Evolutionary conservation across 139 green algal genomes (phyloP).

Genomic region (Coelastrella sp.): DNA sequence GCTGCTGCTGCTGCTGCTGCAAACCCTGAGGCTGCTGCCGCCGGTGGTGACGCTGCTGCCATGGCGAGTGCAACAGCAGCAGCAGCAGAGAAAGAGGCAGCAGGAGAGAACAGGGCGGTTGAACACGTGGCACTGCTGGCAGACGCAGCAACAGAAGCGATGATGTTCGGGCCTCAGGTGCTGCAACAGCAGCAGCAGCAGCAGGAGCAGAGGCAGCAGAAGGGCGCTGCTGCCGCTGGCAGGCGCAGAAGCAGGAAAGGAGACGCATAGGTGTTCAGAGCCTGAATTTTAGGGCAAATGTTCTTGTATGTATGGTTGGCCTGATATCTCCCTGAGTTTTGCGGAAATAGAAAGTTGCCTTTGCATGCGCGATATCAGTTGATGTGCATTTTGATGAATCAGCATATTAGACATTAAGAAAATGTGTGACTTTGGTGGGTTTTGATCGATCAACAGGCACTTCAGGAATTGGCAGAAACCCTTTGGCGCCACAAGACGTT

Average conservation of each 20-base stretch:
- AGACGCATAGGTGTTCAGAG: not conserved
- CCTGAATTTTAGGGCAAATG: no score
- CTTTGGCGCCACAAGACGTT: not conserved
- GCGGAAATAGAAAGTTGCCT: no score
- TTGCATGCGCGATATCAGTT: no score
- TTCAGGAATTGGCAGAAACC: not conserved
- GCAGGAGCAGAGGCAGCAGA: not conserved
- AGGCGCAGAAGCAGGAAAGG: not conserved
- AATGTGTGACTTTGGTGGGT: no score
- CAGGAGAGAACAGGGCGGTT: slow-evolving; percentile 79
- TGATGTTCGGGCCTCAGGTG: slow-evolving; percentile 28
- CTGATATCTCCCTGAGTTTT: no score
- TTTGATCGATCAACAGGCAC: no score
- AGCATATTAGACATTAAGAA: no score
- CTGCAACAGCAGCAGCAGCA: slow-evolving; percentile 8
- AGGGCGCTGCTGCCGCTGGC: not conserved
- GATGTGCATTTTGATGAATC: no score
- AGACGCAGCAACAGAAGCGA: slow-evolving; percentile 45
- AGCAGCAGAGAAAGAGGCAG: slow-evolving; percentile 75
- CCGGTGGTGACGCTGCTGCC: not conserved
- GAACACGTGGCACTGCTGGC: slow-evolving; percentile 85
- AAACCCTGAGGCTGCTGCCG: slow-evolving; percentile 31
- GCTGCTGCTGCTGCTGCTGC: not conserved
- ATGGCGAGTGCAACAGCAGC: slow-evolving; percentile 62
- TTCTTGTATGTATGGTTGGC: no score